A percentile compares a stretch with the other conserved stretches of the same genome.
These are phyloP conservation scores for Gloeostereum incarnatum DNA, from an alignment of 768 basidiomycete species.

Conservation along the genomic window DNA sequence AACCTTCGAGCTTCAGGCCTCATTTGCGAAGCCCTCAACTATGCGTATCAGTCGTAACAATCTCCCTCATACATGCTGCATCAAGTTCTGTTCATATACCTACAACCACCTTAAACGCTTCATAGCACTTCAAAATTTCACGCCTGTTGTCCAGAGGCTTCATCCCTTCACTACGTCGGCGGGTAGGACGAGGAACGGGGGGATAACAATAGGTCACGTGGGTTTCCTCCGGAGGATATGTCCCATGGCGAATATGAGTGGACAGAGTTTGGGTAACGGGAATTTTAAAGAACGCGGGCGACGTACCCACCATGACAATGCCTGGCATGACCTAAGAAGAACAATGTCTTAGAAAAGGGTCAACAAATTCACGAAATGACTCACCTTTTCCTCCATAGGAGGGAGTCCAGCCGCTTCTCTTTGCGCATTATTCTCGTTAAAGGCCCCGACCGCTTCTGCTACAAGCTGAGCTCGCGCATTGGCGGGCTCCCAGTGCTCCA, in stretches of 20 bases:
- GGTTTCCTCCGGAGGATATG: conserved; percentile 4
- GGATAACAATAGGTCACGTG: conserved; percentile 3
- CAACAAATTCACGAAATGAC: background rate
- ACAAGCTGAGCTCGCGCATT: conserved; percentile 14
- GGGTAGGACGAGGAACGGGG: conserved; percentile 10
- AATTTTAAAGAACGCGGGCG: conserved; percentile 12
- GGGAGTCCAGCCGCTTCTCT: conserved; percentile 1
- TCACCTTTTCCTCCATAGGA: conserved; percentile 5
- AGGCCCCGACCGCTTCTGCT: conserved; percentile 10
- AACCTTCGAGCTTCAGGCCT: too few relatives aligned
- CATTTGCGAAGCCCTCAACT: too few relatives aligned
- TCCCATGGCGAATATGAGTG: conserved; percentile 3
- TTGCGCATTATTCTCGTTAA: conserved; percentile 7
- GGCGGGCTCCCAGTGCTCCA: conserved; percentile 1
- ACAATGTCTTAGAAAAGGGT: background rate
- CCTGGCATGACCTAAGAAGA: conserved; percentile 7
- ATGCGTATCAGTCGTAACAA: too few relatives aligned
- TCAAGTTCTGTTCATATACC: too few relatives aligned
- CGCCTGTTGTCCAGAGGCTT: conserved; percentile 19
- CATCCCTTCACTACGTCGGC: conserved; percentile 18
- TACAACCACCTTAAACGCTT: conserved; percentile 20
- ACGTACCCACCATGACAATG: conserved; percentile 10
- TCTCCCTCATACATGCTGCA: too few relatives aligned
- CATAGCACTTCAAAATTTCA: conserved; percentile 17
- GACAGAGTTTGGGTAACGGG: conserved; percentile 8